Evolutionary conservation across 2,329 filamentous ascomycete genomes (phyloP), one percentile per base, ranked within the genome.

Genomic region (Colletotrichum cuscutae): DNA sequence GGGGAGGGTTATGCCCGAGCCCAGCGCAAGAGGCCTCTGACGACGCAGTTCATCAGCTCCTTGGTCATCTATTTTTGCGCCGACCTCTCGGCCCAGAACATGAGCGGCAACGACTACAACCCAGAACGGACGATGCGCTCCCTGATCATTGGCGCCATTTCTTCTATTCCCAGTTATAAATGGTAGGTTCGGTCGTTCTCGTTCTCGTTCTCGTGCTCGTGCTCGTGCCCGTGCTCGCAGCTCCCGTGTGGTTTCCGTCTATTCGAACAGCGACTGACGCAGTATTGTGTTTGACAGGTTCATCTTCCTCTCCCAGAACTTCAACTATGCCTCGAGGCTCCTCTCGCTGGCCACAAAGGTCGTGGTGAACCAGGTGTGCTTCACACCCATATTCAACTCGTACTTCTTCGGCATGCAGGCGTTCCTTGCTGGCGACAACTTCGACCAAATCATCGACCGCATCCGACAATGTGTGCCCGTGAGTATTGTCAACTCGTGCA

Each of bases 401-500:
- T 95, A 94, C 82, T 97, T 97, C 84, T 94, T 97, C 81, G 91
- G 92, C 72, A 88, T 93, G 82, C 94, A 97, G 80, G 92, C 93
- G 1, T 84, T 95, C 4, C 86, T 97, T 2, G 88, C 91, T 0
- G 95, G 95, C 49, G 92, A 93, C 32, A 88, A 86, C 0, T 79
- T 91, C 1, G 79, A 84, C 7, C 92, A 94, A 68, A 89, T 92
- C 1, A 89, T 89, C 81, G 90, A 94, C 77, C 91, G 94, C 65
- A 87, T 98, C 72, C 89, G 88, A 76, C 87, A 91, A 71, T 95
- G 95, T 0, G 92, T 98, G 0, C 95, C 95, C 0, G 87, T 88
- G 28, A 95, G 92, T 79, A 90, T 94, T 79, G 81, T 90, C 79
- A 98, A 97, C 81, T 94, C 92, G 73, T 91, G 92, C 81, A 97